A percentile compares a stretch with the other conserved stretches of the same genome.
Conservation (phyloP, 345 rosid genomes). For the Brassica carinata region DNA sequence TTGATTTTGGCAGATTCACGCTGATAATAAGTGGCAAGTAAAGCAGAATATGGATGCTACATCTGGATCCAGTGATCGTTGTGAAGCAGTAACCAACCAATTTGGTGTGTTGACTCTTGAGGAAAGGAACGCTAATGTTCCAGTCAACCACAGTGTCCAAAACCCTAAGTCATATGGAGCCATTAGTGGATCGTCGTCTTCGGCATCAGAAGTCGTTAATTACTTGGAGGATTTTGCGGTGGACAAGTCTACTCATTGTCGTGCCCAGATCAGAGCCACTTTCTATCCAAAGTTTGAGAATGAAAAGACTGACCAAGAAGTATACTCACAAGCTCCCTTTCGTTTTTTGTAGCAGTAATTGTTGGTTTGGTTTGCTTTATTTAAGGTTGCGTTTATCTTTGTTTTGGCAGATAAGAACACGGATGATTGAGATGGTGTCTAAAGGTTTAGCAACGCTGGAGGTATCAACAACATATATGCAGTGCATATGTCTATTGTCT, state of each 20-base stretch:
- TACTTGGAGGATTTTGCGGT: constrained; percentile 55
- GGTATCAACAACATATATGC: constrained; percentile 48
- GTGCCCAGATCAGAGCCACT: constrained; percentile 87
- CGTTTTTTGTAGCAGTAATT: neutral
- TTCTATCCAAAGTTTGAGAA: constrained; percentile 98
- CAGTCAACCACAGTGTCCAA: constrained; percentile 36
- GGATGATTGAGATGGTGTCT: constrained; percentile 93
- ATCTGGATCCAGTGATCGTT: constrained; percentile 34
- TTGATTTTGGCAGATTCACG: constrained; percentile 40
- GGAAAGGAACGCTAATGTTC: constrained; percentile 40
- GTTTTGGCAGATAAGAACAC: constrained; percentile 63
- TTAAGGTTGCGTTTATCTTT: constrained; percentile 3
- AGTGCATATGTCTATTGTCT: constrained; percentile 4
- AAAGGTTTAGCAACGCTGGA: constrained; percentile 82
- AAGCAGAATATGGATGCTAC: constrained; percentile 30
- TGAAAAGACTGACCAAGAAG: constrained; percentile 99
- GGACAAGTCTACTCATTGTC: constrained; percentile 63
- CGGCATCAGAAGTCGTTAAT: constrained; percentile 31
- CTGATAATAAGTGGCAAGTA: constrained; percentile 44
- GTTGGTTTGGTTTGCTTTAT: neutral
- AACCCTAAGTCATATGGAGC: constrained; percentile 63
- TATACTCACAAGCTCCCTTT: constrained; percentile 19
- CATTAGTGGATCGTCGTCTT: constrained; percentile 43
- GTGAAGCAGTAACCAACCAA: constrained; percentile 42
- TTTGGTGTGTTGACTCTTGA: constrained; percentile 55